Evolutionary conservation across 805 yeast genomes (phyloP), one percentile per base, ranked within the genome.

Genomic region (Saccharomycopsis fibuligera): DNA sequence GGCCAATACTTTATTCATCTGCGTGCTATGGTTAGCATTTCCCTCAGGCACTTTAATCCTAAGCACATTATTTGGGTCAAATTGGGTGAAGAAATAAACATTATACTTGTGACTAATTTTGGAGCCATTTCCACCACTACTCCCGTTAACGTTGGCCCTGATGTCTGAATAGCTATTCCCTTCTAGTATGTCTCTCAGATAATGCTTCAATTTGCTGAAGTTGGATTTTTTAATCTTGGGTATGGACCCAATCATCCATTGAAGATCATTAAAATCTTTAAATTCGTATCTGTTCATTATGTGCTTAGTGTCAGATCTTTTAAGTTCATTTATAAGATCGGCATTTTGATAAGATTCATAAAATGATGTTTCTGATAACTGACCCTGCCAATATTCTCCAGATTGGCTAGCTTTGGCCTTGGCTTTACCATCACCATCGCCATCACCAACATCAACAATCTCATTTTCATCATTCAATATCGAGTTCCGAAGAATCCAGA

Each of bases 211-310:
- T 44, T 53, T 63, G 65, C 51, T 63, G 63, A 49, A 63, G 64
- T 52, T 69, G 70, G 56, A 69, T 63, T 53, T 30, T 50, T 69
- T 63, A 5, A 67, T 65, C 43, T 71, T 58, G 3, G 78, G 76
- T 4, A 73, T 68, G 2, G 77, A 68, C 0, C 81, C 80, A 45
- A 73, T 56, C 41, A 61, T 58, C 72, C 72, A 71, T 29, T 47
- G 50, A 36, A 50, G 43, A 53, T 62, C 59, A 36, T 59, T 39
- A 47, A 61, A 50, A 53, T 64, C 66, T 25, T 48, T 47, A 8
- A 64, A 42, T 35, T 62, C 67, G 55, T 66, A 73, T n/a, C 62
- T 41, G 16, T 54, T 50, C 16, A 64, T 49, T 4, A 41, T 37
- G 1, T 31, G 12, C 31, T 35, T 40, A 2, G 35, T 24, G 27